Conservation (phyloP, 1,284 basidiomycete genomes). For the Inonotus hispidus region DNA sequence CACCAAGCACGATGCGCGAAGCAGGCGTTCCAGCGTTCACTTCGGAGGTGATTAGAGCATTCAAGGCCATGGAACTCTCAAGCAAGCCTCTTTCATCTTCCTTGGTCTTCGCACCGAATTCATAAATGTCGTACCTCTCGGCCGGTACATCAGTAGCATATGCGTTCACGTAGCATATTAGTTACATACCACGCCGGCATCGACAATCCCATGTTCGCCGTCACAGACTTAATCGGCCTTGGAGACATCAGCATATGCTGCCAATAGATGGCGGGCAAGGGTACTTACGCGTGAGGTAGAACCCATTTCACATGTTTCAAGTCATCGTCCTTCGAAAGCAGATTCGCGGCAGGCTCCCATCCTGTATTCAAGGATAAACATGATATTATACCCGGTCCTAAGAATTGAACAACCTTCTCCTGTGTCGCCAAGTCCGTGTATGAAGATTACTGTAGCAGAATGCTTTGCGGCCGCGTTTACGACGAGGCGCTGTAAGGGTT, state of each 20-base stretch:
- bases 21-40: constrained; percentile 65
- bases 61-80: constrained; percentile 54
- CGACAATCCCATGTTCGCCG: constrained; percentile 59
- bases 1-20: constrained; percentile 71
- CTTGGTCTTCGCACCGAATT: constrained; percentile 52
- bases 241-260: background rate
- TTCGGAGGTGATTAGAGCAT: constrained; percentile 69
- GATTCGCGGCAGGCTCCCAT: constrained; percentile 74
- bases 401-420: constrained; percentile 26
- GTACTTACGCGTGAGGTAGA: constrained; percentile 66
- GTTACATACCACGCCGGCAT: constrained; percentile 67
- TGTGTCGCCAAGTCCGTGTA: constrained; percentile 54
- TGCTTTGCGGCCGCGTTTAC: constrained; percentile 58
- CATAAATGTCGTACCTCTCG: constrained; percentile 74
- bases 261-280: background rate
- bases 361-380: constrained; percentile 46
- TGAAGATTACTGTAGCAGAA: constrained; percentile 83
- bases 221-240: constrained; percentile 54
- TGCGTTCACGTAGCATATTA: background rate
- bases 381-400: constrained; percentile 22
- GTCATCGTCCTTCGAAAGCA: constrained; percentile 42
- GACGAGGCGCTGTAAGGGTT: constrained; percentile 43
- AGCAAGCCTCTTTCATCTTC: constrained; percentile 79
- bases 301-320: constrained; percentile 81
- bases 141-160: constrained; percentile 2